phyloP scores from a whole-genome alignment of 805 yeast genomes.

The Monosporozyma yasuniensis region DNA sequence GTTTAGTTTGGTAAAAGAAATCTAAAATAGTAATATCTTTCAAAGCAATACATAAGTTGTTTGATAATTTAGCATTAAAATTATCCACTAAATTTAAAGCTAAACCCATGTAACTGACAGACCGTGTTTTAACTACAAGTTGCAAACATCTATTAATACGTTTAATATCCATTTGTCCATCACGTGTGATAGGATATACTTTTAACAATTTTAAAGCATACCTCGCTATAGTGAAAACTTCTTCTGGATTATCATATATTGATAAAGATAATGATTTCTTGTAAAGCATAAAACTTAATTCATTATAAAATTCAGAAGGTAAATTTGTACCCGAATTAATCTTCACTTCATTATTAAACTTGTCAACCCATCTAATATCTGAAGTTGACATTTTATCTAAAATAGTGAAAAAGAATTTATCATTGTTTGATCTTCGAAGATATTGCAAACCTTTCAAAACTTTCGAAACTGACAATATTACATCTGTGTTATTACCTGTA shows the following conservation, averaged over 20 bases:
- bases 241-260: neutral
- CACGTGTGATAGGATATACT: slow-evolving; percentile 5
- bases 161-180: slow-evolving; percentile 2
- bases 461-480: slow-evolving; percentile 3
- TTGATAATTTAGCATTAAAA: neutral
- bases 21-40: slow-evolving; percentile 9
- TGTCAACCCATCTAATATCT: slow-evolving; percentile 18
- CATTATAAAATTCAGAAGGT: slow-evolving; percentile 24
- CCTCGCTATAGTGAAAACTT: slow-evolving; percentile 13
- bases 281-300: slow-evolving; percentile 20
- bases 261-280: slow-evolving; percentile 8
- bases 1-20: slow-evolving; percentile 19
- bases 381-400: slow-evolving; percentile 16
- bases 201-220: slow-evolving; percentile 14
- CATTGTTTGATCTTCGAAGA: slow-evolving; percentile 14
- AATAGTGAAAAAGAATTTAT: slow-evolving; percentile 15
- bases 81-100: neutral
- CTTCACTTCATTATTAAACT: slow-evolving; percentile 6
- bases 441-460: slow-evolving; percentile 18
- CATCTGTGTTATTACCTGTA: neutral
- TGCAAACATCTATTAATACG: slow-evolving; percentile 13
- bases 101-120: slow-evolving; percentile 8
- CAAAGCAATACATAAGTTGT: neutral
- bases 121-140: slow-evolving; percentile 12
- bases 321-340: slow-evolving; percentile 1